Percentiles rank a stretch among this genome's conserved stretches.
These are phyloP conservation scores for Alternaria gaisen DNA, from an alignment of 2,329 filamentous ascomycete genomes.

Conservation along the genomic window DNA sequence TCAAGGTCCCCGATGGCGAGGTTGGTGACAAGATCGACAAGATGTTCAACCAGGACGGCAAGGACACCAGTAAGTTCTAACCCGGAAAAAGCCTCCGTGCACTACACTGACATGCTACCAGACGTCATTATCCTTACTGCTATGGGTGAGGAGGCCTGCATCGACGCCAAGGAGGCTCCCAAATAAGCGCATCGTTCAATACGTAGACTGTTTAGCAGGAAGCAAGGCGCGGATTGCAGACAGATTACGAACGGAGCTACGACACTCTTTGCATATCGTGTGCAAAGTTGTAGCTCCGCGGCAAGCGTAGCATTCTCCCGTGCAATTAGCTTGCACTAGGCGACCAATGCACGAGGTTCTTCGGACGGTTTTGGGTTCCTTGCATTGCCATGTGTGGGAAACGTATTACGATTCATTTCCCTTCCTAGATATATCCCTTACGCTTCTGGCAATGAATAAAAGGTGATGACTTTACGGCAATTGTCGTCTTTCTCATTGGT, in stretches of 20 bases:
- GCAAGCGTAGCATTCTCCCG: slow-evolving; percentile 43
- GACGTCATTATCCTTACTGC: slow-evolving; percentile 91
- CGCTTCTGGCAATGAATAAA: slow-evolving; percentile 50
- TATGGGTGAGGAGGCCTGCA: slow-evolving; percentile 93
- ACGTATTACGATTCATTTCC: slow-evolving; percentile 47
- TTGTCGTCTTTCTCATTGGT: slow-evolving; percentile 29
- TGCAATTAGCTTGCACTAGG: slow-evolving; percentile 40
- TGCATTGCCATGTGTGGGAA: slow-evolving; percentile 51
- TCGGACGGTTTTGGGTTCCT: slow-evolving; percentile 49
- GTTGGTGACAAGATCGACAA: slow-evolving; percentile 85
- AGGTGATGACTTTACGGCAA: slow-evolving; percentile 47
- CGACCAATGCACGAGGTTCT: slow-evolving; percentile 48
- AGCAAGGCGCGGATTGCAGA: slow-evolving; percentile 40
- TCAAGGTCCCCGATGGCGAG: slow-evolving; percentile 90
- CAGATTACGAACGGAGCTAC: slow-evolving; percentile 34
- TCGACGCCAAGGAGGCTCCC: slow-evolving; percentile 95
- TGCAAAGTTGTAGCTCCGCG: slow-evolving; percentile 39
- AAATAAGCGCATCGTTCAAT: slow-evolving; percentile 44
- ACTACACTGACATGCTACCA: slow-evolving; percentile 52
- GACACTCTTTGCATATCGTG: slow-evolving; percentile 31
- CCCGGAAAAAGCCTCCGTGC: background rate
- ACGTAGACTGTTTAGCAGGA: slow-evolving; percentile 37
- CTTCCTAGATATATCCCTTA: slow-evolving; percentile 47
- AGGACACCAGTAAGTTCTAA: slow-evolving; percentile 85
- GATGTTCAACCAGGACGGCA: slow-evolving; percentile 83